Evolutionary conservation across 176 grass and related monocot genomes (phyloP), one percentile per base, ranked within the genome.

Genomic region (Hsuehochloa calcarea): DNA sequence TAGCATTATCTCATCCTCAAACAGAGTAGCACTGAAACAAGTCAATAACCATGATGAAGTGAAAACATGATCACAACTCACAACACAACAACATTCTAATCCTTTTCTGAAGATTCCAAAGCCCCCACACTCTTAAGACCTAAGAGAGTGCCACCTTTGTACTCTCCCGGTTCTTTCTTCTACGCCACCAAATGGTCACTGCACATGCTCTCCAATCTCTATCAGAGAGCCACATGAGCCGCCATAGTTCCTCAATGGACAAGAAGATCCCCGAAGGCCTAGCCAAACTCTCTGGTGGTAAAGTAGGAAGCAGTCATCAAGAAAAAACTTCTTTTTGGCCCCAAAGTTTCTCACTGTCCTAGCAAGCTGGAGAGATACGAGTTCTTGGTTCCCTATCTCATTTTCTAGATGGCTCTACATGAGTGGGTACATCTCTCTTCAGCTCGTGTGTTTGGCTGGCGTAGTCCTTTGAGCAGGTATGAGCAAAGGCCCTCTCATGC

Each of bases 391-490:
- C 37, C 35, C n/a, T 22, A 3, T 70, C 60, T 38, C 78, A 50
- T 41, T 50, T 3, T 20, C 13, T 34, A 29, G 20, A 63, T 56
- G 31, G 49, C 54, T 63, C 8, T 17, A 3, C 27, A 8, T 9
- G 39, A 40, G n/a, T 8, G 16, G 17, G 64, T n/a, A 9, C 13
- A 17, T 22, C 54, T 70, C 41, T 63, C 75, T 52, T 2, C 9
- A 50, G 23, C 15, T 20, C n/a, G 29, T 27, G 44, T 52, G 23
- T 20, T 55, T 60, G 69, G 51, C 19, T 47, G 39, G 52, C 0
- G 1, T 61, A 26, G 75, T 22, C 39, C 26, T 56, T 63, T 25
- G n/a, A 20, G 79, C 62, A 82, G 86, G 86, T 88, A 69, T 25
- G 72, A 68, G 50, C 37, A 31, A 82, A 60, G 23, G 11, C 15